Evolutionary conservation across 164 flowering plant genomes (phyloP).

Genomic region (Cinnamomum chago): DNA sequence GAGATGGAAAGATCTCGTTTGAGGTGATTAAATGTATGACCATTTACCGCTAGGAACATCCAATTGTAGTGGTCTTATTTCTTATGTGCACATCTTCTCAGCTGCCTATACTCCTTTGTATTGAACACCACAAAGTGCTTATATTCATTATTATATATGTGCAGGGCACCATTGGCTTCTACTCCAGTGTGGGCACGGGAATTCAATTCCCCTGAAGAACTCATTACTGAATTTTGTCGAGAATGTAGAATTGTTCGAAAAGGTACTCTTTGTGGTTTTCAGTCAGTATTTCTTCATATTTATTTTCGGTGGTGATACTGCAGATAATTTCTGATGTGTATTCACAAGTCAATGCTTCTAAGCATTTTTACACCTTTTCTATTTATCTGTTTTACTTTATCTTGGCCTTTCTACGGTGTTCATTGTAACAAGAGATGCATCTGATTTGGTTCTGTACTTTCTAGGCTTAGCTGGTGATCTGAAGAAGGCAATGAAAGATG

Average conservation of each 20-base stretch:
- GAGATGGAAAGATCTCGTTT: neutral
- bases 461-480: constrained; percentile 96
- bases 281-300: neutral
- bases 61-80: neutral
- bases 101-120: neutral
- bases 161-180: constrained; percentile 88
- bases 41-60: neutral
- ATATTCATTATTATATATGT: neutral
- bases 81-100: neutral
- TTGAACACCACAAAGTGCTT: neutral
- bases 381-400: neutral
- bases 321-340: too few species aligned
- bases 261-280: constrained; percentile 41
- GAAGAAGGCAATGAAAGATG: constrained; percentile 99
- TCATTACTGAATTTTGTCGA: constrained; percentile 91
- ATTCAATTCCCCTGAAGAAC: constrained; percentile 77
- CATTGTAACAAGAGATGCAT: constrained; percentile 3
- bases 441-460: constrained; percentile 15
- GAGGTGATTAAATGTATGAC: neutral
- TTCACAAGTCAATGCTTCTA: neutral
- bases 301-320: neutral
- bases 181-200: constrained; percentile 96
- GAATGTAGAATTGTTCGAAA: constrained; percentile 97
- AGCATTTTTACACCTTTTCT: neutral
- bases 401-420: neutral